Conservation (phyloP, 2,329 filamentous ascomycete species). For the Coniella lustricola region DNA sequence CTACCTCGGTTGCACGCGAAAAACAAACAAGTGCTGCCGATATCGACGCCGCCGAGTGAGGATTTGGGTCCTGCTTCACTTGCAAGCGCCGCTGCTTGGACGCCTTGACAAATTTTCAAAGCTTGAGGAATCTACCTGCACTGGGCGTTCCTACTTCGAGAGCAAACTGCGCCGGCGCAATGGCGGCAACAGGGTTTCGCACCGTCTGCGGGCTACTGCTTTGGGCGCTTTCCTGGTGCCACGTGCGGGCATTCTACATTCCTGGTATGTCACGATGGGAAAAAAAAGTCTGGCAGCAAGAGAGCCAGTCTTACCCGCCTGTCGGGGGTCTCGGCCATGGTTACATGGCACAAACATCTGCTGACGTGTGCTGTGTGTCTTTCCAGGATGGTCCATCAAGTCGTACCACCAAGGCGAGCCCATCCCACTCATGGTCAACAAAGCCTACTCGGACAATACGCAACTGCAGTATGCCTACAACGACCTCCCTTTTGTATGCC, state of each 20-base stretch:
- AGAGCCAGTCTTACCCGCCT: not conserved
- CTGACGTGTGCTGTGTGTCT: slow-evolving; percentile 10
- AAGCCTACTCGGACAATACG: slow-evolving; percentile 83
- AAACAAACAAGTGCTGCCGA: too few relatives aligned
- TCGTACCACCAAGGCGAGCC: slow-evolving; percentile 70
- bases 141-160: not conserved
- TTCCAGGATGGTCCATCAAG: slow-evolving; percentile 69
- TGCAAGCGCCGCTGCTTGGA: too few relatives aligned
- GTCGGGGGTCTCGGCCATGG: not conserved
- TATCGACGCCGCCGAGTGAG: too few relatives aligned
- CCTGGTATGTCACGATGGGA: slow-evolving; percentile 52
- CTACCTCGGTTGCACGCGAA: too few relatives aligned
- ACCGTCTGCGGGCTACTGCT: slow-evolving; percentile 37
- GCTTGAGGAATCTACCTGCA: too few relatives aligned
- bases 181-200: slow-evolving; percentile 16
- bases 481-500: slow-evolving; percentile 81
- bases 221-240: slow-evolving; percentile 38
- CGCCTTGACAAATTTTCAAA: too few relatives aligned
- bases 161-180: not conserved
- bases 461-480: slow-evolving; percentile 90
- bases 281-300: not conserved
- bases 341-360: not conserved
- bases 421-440: slow-evolving; percentile 84
- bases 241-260: slow-evolving; percentile 70
- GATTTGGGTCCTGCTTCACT: too few relatives aligned